Base-by-base conservation (phyloP, 2,329 filamentous ascomycete species). In the Chalara sp. region DNA sequence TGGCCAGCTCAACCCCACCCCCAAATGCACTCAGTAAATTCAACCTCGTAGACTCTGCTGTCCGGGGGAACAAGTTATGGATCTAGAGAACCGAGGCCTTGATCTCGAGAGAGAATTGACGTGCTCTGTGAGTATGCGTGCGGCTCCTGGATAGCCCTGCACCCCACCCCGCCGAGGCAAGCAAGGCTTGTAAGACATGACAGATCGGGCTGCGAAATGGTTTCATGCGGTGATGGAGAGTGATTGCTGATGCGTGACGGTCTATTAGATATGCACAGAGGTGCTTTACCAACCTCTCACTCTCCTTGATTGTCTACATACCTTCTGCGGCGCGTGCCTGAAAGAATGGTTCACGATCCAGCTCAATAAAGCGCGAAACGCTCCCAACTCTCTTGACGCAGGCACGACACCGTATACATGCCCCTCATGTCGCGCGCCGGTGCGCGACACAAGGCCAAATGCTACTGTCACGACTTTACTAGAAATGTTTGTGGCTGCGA, bases 321-420 rank as follows among this genome's bases (percentile, higher is more conserved):
- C 92, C 44, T 99, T 95, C 70, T 99, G 93, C 73, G 93, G 91
- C 57, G 87, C 88, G 39, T 99, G 93, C 66, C 70, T 97, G 53
- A 96, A 95, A 68, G 89, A 95, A 73, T 99, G 93, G 93, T 99
- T 97, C 67, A 74, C 76, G 56, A 93, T 83, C 69, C 89, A 96
- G 67, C 56, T 61, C 12, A 56, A 53, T 28, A 56, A 58, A 7
- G 50, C 54, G 44, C 61, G 58, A 46, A 62, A 58, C 47, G 53
- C 58, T 29, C 55, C 57, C 43, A 58, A 54, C 32, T 53, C 62
- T 12, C 48, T 60, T 11, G 52, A 59, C n/a, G 35, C 56, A 6
- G 56, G 56, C 30, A 46, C 56, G 6, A 58, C 55, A 8, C 65
- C 78, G 64, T 95, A 89, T 67, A 96, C 90, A 44, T 99, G 93